Evolutionary conservation across 2,329 filamentous ascomycete species (phyloP).

Genomic region (Elsinoe perseae): DNA sequence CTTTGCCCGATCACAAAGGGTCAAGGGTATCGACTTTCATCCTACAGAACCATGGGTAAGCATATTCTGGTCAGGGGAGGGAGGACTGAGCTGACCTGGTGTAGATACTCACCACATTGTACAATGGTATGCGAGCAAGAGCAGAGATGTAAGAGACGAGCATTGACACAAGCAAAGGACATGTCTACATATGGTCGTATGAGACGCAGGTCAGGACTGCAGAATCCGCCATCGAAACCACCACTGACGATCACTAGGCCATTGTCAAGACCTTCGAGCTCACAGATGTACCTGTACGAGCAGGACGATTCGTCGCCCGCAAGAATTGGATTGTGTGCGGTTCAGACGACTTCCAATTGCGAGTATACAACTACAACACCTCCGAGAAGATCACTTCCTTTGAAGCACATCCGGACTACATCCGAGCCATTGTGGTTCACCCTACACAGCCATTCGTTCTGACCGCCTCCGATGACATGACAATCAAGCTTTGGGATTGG

Average conservation of each 20-base stretch:
- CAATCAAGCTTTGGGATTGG: constrained; percentile 98
- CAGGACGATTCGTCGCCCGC: constrained; percentile 88
- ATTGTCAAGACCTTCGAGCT: constrained; percentile 99
- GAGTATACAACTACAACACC: constrained; percentile 99
- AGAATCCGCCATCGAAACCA: not conserved
- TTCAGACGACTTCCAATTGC: constrained; percentile 80
- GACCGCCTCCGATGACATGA: constrained; percentile 97
- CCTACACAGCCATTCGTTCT: constrained; percentile 92
- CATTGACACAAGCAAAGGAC: constrained; percentile 49
- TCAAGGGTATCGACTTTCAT: constrained; percentile 96
- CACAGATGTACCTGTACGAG: constrained; percentile 94
- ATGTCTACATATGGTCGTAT: constrained; percentile 99
- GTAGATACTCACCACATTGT: constrained; percentile 77
- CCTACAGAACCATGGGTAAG: constrained; percentile 89
- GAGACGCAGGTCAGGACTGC: constrained; percentile 59
- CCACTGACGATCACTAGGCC: constrained; percentile 43
- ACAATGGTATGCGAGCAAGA: constrained; percentile 61
- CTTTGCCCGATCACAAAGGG: constrained; percentile 85
- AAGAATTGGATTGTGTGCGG: constrained; percentile 83
- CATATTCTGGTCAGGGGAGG: constrained; percentile 24
- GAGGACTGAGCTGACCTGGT: constrained; percentile 22
- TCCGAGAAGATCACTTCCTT: constrained; percentile 97
- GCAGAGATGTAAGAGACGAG: constrained; percentile 4
- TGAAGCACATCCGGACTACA: constrained; percentile 97
- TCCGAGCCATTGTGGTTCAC: constrained; percentile 91